Evolutionary conservation across 2,329 filamentous ascomycete genomes (phyloP).

Genomic region (Monilinia laxa): DNA sequence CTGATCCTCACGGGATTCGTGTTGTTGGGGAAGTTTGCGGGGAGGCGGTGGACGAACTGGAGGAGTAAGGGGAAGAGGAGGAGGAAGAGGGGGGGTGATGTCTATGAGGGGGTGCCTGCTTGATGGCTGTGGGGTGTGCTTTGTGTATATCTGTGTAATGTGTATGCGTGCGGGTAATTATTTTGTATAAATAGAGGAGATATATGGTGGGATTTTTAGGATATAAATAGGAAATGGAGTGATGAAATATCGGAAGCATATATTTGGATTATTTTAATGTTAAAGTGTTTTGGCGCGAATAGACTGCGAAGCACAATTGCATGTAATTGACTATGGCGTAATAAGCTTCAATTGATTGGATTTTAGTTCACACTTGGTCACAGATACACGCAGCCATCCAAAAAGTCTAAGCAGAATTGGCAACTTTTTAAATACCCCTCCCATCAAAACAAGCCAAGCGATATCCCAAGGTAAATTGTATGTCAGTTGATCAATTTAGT

Average conservation of each 20-base stretch:
- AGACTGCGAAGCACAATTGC: not conserved
- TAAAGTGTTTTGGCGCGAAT: not conserved
- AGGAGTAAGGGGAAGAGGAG: constrained; percentile 53
- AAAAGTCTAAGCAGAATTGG: not conserved
- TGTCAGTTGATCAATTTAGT: constrained; percentile 17
- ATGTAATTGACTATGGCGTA: not conserved
- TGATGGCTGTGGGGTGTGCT: constrained; percentile 17
- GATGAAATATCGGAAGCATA: not conserved
- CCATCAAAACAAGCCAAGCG: not conserved
- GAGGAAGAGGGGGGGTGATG: constrained; percentile 43
- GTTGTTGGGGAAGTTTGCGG: constrained; percentile 63
- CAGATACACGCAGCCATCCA: too few species aligned
- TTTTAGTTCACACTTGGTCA: too few species aligned
- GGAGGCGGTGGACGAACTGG: constrained; percentile 54
- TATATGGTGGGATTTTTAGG: not conserved
- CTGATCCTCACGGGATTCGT: constrained; percentile 60
- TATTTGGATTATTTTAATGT: not conserved
- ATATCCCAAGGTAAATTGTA: not conserved
- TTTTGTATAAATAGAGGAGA: not conserved
- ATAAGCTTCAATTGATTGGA: too few species aligned
- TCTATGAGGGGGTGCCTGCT: constrained; percentile 66
- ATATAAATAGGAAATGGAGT: not conserved
- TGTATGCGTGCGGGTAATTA: not conserved
- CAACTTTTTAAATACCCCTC: not conserved
- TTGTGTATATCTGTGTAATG: not conserved